Evolutionary conservation across 306 rosid genomes (phyloP).

Genomic region (Cicer bijugum): DNA sequence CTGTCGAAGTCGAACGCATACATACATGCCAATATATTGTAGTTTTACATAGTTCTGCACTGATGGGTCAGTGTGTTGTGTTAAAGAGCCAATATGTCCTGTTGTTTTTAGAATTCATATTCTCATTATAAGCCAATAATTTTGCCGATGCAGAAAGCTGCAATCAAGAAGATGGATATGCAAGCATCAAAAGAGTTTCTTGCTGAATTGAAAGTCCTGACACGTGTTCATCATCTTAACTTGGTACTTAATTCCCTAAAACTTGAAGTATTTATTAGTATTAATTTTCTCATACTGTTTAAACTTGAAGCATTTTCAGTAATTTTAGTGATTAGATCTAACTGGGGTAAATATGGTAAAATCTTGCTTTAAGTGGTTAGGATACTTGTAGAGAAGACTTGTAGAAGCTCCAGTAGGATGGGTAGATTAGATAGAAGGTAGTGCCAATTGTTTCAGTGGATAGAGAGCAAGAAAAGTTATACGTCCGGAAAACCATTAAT

Average conservation of each 20-base stretch:
- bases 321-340: slow-evolving; percentile 27
- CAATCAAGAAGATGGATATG: slow-evolving; percentile 98
- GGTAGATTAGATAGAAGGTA: background rate
- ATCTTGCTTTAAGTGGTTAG: background rate
- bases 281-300: background rate
- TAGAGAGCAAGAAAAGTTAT: slow-evolving; percentile 9
- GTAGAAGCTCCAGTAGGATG: background rate
- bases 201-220: slow-evolving; percentile 84
- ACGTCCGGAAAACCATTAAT: background rate
- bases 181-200: slow-evolving; percentile 91
- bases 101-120: slow-evolving; percentile 32
- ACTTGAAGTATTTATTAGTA: background rate
- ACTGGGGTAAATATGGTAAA: slow-evolving; percentile 1
- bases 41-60: slow-evolving; percentile 1
- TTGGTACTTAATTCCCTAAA: slow-evolving; percentile 62
- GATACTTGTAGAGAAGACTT: background rate
- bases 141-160: slow-evolving; percentile 72
- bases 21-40: background rate
- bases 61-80: slow-evolving; percentile 31
- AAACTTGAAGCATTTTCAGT: slow-evolving; percentile 1
- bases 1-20: background rate
- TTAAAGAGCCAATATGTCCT: slow-evolving; percentile 24
- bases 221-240: slow-evolving; percentile 93
- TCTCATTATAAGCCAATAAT: slow-evolving; percentile 37
- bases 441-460: background rate